Conservation (phyloP, 2,329 filamentous ascomycete species). For the Fusarium ambrosium region DNA sequence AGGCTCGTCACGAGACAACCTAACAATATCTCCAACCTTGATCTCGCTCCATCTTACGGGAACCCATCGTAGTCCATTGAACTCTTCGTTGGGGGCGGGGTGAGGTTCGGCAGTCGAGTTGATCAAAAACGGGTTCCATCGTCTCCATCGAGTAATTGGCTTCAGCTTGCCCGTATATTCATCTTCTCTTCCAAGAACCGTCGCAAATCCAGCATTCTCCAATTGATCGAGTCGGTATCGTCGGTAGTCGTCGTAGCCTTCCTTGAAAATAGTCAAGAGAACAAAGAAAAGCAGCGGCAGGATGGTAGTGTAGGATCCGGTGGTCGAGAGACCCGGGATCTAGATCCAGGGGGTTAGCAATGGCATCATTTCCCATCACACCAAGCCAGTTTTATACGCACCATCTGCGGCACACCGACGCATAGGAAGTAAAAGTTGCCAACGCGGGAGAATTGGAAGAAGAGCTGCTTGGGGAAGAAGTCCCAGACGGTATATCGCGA, state of each 20-base stretch:
- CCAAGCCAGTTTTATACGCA: conserved; percentile 34
- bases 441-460: conserved; percentile 88
- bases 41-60: conserved; percentile 60
- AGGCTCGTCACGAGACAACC: conserved; percentile 76
- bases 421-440: conserved; percentile 91
- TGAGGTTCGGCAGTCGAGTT: conserved; percentile 48
- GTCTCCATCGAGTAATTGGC: conserved; percentile 39
- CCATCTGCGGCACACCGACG: conserved; percentile 84
- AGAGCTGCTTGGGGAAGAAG: conserved; percentile 86
- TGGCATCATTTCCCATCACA: background rate
- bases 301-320: conserved; percentile 81
- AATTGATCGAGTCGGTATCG: conserved; percentile 84
- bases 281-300: conserved; percentile 83
- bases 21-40: conserved; percentile 64
- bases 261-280: conserved; percentile 83
- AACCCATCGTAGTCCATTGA: conserved; percentile 69
- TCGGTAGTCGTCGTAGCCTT: conserved; percentile 88
- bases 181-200: conserved; percentile 58
- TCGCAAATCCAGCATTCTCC: conserved; percentile 74
- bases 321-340: conserved; percentile 80
- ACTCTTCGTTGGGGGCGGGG: conserved; percentile 68
- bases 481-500: conserved; percentile 87
- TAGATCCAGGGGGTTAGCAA: conserved; percentile 36
- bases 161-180: conserved; percentile 49
- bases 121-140: conserved; percentile 52